Base-by-base conservation (phyloP, 805 yeast species). In the Brettanomyces anomalus region DNA sequence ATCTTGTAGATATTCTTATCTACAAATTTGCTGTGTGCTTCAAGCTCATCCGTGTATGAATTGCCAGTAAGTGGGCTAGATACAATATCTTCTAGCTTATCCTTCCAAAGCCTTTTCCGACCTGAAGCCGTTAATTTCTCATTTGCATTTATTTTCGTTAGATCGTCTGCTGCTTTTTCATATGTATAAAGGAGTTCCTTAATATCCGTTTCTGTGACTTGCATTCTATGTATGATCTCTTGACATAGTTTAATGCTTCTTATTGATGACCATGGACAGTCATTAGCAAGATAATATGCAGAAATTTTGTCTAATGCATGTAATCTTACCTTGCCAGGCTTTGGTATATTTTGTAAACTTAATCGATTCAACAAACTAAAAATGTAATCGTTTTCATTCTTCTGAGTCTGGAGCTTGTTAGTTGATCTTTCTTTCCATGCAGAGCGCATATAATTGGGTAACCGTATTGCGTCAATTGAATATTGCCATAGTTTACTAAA, bases 261-360 rank as follows among this genome's bases (percentile, higher is more conserved):
- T 13, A 13, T n/a, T 7, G 24, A 31, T n/a, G 41, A 31, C 41
- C 41, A 39, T 20, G 39, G 33, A 19, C 39, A 41, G 14, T 20
- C 17, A 19, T 40, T 11, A 19, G 34, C 26, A 19, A 14, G 16
- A n/a, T 41, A 41, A 21, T 13, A 41, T 5, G 21, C 35, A 10
- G 33, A 6, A 7, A 41, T 10, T 14, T 33, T n/a, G 24, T 36
- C 31, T 14, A 36, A 7, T 15, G 20, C 14, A 10, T 20, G 14
- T 14, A 7, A 7, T 18, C 37, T 5, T 16, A 37, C 16, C 28
- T 24, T 24, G 3, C 28, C 28, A 7, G 28, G 28, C 10, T 24
- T 11, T 24, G 28, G 28, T 24, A 24, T 24, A 11, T 24, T 24
- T 7, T 24, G 6, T 24, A 16, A 17, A 35, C 21, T 20, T 13